Base-by-base conservation (phyloP, 1,284 basidiomycete genomes). In the Pyrrhoderma lamaoense region DNA sequence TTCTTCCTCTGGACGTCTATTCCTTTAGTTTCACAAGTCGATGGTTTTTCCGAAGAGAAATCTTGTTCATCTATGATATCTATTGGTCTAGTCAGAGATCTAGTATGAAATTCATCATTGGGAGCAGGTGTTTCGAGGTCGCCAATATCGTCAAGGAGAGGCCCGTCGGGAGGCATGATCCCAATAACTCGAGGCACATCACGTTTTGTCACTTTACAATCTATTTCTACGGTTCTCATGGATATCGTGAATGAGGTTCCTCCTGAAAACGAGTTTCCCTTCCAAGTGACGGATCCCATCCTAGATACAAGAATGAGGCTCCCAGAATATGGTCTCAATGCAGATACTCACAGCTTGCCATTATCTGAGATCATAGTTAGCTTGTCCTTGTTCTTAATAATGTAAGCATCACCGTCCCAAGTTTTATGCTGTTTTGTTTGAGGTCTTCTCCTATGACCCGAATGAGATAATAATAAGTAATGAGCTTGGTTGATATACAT, bases 361-460 rank as follows among this genome's bases (percentile, higher is more conserved):
- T 74, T 73, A 56, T 89, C 85, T 2, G 81, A 80, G 23, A 85
- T 67, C 65, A 89, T 72, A 0, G 73, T 77, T 14, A 85, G 61
- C 54, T 74, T 77, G 8, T 72, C 72, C 5, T 68, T 73, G 37
- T 66, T 63, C 36, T 71, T 67, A 21, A 76, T 75, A 13, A 89
- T 67, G 60, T 73, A 85, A 3, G 76, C 83, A 59, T 86, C 84
- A 2, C 85, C 88, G 59, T 93, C 90, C 91, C 91, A 94, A 1
- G 84, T 91, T 65, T 91, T 91, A 63, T 93, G 80, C 68, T 93
- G 94, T 65, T 77, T 84, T 19, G 70, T 71, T 61, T 89, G 85
- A 5, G 80, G 82, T 60, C 85, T 88, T 21, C 91, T 75, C 87
- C 86, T 89, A 51, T 8, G 35, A 45, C 27, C 27, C n/a, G n/a